Conservation (phyloP, 2,329 filamentous ascomycete genomes). For the Ophiocordyceps camponoti-rufipedis region DNA sequence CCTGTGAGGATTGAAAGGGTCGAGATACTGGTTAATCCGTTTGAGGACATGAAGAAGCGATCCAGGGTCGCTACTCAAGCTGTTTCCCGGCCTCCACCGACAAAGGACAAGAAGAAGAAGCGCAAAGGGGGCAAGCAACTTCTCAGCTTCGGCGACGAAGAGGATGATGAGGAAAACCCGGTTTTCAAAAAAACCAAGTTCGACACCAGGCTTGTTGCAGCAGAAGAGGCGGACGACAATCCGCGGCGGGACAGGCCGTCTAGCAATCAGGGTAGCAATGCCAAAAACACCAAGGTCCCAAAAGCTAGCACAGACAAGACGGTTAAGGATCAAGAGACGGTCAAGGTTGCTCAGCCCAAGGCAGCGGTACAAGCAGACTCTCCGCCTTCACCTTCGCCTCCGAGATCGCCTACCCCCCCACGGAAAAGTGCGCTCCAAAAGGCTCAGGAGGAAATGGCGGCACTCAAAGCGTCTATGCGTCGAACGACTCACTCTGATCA, state of each 20-base stretch:
- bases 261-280: not conserved
- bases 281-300: not conserved
- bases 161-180: constrained; percentile 33
- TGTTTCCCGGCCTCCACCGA: constrained; percentile 15
- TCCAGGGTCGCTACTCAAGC: constrained; percentile 34
- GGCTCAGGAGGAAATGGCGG: constrained; percentile 66
- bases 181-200: constrained; percentile 61
- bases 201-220: constrained; percentile 53
- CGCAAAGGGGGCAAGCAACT: constrained; percentile 59
- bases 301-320: constrained; percentile 14
- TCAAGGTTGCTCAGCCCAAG: not conserved
- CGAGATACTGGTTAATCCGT: constrained; percentile 67
- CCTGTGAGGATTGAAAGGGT: constrained; percentile 58
- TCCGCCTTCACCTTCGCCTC: constrained; percentile 3
- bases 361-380: not conserved
- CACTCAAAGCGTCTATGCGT: constrained; percentile 67
- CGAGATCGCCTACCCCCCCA: constrained; percentile 6
- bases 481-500: constrained; percentile 34
- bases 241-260: constrained; percentile 9
- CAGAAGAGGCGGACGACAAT: constrained; percentile 17
- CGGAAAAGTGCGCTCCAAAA: constrained; percentile 40
- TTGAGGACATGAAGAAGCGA: constrained; percentile 61
- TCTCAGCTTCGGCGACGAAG: constrained; percentile 60
- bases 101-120: constrained; percentile 47
- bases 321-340: constrained; percentile 5